A percentile compares a stretch with the other conserved stretches of the same genome.
Evolutionary conservation across 768 basidiomycete genomes (phyloP).

Genomic region (Amanita fuliginea): DNA sequence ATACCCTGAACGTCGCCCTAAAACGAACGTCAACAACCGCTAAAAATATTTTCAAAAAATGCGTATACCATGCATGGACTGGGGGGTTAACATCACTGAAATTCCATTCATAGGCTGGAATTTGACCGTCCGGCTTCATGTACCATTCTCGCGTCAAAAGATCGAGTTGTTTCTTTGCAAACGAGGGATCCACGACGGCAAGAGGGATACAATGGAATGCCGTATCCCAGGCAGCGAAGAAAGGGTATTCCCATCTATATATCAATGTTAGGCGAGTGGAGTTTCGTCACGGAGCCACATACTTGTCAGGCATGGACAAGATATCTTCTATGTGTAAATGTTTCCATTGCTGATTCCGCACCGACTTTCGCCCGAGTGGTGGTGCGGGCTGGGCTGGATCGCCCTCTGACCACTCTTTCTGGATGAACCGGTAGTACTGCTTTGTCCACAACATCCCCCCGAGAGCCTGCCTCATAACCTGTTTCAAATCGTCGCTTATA

Average conservation of each 20-base stretch:
- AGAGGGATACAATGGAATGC: conserved; percentile 99
- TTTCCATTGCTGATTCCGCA: conserved; percentile 92
- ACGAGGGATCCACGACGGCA: conserved; percentile 88
- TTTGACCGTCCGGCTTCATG: conserved; percentile 97
- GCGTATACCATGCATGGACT: conserved; percentile 84
- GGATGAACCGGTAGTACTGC: conserved; percentile 93
- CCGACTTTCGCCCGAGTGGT: conserved; percentile 75
- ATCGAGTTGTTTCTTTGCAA: conserved; percentile 97
- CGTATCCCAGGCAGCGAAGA: conserved; percentile 97
- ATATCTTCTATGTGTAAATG: conserved; percentile 95
- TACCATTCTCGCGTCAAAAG: conserved; percentile 98
- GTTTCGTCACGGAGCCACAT: conserved; percentile 11
- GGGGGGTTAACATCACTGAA: conserved; percentile 98
- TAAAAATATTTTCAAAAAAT: neutral
- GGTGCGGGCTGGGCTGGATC: conserved; percentile 94
- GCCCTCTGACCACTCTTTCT: conserved; percentile 93
- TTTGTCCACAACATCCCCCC: conserved; percentile 99
- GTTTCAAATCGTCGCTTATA: conserved; percentile 85
- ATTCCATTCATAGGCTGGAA: conserved; percentile 99
- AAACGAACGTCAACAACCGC: conserved; percentile 1
- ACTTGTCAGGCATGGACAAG: conserved; percentile 99
- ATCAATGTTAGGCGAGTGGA: conserved; percentile 1
- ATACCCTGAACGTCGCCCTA: conserved; percentile 95
- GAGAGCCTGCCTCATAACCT: conserved; percentile 94
- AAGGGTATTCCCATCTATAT: conserved; percentile 95